A percentile compares a stretch with the other conserved stretches of the same genome.
phyloP scores from a whole-genome alignment of 768 basidiomycete species.

The Solioccasus polychromus region DNA sequence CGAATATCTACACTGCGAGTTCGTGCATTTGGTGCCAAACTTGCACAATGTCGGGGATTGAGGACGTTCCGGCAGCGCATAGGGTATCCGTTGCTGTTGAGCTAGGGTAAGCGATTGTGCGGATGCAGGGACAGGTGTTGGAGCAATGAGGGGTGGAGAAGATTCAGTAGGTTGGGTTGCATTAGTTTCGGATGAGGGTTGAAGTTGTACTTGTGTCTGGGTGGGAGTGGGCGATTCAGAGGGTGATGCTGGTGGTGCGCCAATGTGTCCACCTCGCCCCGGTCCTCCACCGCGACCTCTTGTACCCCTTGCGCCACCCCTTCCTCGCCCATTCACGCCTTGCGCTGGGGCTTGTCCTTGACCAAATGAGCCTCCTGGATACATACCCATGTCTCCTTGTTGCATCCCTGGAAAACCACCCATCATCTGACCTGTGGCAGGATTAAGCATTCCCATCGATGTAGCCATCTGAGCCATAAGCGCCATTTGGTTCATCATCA shows the following conservation, averaged over 20 bases:
- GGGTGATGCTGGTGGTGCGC: conserved; percentile 21
- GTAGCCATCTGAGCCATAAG: conserved; percentile 92
- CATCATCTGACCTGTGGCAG: conserved; percentile 54
- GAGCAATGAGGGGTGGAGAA: conserved; percentile 21
- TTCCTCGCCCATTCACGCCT: conserved; percentile 37
- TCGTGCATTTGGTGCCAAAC: conserved; percentile 87
- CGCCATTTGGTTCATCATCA: conserved; percentile 91
- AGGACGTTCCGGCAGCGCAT: conserved; percentile 70
- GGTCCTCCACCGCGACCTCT: conserved; percentile 43
- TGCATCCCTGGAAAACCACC: conserved; percentile 59
- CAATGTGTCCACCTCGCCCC: conserved; percentile 41
- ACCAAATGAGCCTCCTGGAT: conserved; percentile 29
- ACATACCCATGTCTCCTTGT: conserved; percentile 49
- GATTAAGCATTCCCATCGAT: conserved; percentile 75
- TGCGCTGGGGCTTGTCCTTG: conserved; percentile 19
- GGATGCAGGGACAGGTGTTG: conserved; percentile 28
- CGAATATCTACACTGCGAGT: conserved; percentile 84
- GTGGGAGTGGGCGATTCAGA: conserved; percentile 17
- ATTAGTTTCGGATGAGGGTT: conserved; percentile 13
- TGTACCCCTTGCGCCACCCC: conserved; percentile 45
- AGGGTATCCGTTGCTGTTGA: conserved; percentile 40
- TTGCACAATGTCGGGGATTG: conserved; percentile 93
- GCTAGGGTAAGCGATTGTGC: conserved; percentile 5
- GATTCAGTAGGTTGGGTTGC: conserved; percentile 7
- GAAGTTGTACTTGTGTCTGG: conserved; percentile 21